phyloP scores from a whole-genome alignment of 345 rosid genomes.

The Sonneratia caseolaris region DNA sequence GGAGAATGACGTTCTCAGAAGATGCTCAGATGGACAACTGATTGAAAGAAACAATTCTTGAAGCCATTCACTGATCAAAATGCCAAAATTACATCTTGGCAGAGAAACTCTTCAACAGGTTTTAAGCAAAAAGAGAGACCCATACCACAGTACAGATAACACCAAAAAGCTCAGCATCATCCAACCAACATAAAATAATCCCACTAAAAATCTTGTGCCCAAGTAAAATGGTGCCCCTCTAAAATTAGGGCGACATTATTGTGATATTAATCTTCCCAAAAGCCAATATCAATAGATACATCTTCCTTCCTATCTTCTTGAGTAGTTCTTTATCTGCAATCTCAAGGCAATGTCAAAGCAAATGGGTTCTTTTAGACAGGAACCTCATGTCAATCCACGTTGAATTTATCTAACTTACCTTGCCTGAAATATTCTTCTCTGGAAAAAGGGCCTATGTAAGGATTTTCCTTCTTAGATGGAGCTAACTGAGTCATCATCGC shows the following conservation, averaged over 20 bases:
- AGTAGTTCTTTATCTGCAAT: not conserved
- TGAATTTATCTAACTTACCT: not conserved
- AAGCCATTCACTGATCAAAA: conserved; percentile 1
- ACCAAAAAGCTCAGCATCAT: not conserved
- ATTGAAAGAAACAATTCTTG: not conserved
- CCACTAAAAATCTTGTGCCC: not conserved
- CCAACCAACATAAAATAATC: not conserved
- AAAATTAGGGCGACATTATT: not conserved
- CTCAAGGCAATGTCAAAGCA: not conserved
- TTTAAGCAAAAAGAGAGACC: not conserved
- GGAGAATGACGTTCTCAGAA: not conserved
- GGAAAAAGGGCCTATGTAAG: not conserved
- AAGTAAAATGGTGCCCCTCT: not conserved
- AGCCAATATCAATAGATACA: not conserved
- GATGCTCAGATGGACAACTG: not conserved
- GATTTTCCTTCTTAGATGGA: conserved; percentile 33
- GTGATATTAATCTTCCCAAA: not conserved
- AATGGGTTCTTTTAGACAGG: not conserved
- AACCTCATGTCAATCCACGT: not conserved
- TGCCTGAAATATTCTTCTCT: not conserved
- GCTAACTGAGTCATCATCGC: conserved; percentile 58
- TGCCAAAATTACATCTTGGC: not conserved
- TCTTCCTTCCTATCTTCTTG: not conserved
- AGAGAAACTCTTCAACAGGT: not conserved
- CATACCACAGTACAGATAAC: not conserved